Evolutionary conservation across 345 rosid species (phyloP).

Genomic region (Eutrema yunnanense): DNA sequence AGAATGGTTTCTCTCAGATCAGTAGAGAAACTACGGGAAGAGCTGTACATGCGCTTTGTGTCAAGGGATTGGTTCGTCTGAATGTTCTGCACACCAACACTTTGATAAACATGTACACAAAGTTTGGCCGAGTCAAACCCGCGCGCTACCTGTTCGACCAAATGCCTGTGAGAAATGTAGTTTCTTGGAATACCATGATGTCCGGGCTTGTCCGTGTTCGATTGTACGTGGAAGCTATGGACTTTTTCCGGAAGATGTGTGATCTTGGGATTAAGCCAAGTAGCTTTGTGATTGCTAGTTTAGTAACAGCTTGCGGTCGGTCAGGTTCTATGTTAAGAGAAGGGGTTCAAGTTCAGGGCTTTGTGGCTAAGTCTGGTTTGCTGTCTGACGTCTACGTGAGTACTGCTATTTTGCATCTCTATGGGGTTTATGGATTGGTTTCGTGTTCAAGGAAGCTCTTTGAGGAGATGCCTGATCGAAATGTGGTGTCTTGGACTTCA

Average conservation of each 20-base stretch:
- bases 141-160: conserved; percentile 72
- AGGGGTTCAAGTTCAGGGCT: conserved; percentile 66
- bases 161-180: conserved; percentile 57
- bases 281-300: conserved; percentile 62
- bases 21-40: conserved; percentile 42
- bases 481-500: conserved; percentile 92
- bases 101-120: conserved; percentile 59
- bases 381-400: conserved; percentile 70
- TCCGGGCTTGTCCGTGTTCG: conserved; percentile 61
- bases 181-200: conserved; percentile 85
- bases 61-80: conserved; percentile 41
- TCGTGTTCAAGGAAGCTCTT: conserved; percentile 53
- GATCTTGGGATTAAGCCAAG: conserved; percentile 43
- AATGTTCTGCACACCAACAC: conserved; percentile 55
- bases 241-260: conserved; percentile 42
- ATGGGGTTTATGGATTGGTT: conserved; percentile 51
- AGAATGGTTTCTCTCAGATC: conserved; percentile 76
- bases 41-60: conserved; percentile 72
- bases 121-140: conserved; percentile 34
- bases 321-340: conserved; percentile 51
- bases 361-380: conserved; percentile 51
- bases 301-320: conserved; percentile 68
- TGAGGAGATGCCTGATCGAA: conserved; percentile 73
- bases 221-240: conserved; percentile 37
- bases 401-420: conserved; percentile 73